Evolutionary conservation across 768 basidiomycete genomes (phyloP).

Genomic region (Mycena crocata): DNA sequence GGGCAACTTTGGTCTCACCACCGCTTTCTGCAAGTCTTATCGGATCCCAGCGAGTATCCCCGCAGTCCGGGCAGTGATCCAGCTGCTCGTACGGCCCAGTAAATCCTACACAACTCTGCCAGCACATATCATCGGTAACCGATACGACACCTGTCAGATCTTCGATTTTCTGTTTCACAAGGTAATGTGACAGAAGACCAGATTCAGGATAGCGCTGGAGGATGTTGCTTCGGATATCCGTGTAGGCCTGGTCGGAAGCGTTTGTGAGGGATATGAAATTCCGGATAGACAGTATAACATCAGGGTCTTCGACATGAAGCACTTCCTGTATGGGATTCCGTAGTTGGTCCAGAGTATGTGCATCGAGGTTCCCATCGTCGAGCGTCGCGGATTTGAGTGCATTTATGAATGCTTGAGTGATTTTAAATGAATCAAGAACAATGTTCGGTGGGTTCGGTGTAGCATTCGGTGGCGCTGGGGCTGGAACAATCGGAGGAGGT

Average conservation of each 20-base stretch:
- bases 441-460: not conserved
- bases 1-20: constrained; percentile 37
- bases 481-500: not conserved
- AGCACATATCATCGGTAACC: not conserved
- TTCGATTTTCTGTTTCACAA: not conserved
- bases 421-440: not conserved
- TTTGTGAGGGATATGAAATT: not conserved
- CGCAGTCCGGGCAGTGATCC: constrained; percentile 46
- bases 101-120: not conserved
- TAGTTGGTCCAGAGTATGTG: not conserved
- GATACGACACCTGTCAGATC: not conserved
- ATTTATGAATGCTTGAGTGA: not conserved
- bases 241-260: not conserved
- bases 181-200: not conserved
- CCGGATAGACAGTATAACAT: not conserved
- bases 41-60: constrained; percentile 42
- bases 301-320: not conserved
- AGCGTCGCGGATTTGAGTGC: not conserved
- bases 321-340: not conserved
- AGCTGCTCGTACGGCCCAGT: constrained; percentile 40
- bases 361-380: not conserved
- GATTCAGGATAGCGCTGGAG: not conserved
- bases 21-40: not conserved
- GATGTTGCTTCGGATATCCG: not conserved
- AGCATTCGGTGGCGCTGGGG: not conserved